Evolutionary conservation across 164 flowering plant species (phyloP).

Genomic region (Brasenia schreberi): DNA sequence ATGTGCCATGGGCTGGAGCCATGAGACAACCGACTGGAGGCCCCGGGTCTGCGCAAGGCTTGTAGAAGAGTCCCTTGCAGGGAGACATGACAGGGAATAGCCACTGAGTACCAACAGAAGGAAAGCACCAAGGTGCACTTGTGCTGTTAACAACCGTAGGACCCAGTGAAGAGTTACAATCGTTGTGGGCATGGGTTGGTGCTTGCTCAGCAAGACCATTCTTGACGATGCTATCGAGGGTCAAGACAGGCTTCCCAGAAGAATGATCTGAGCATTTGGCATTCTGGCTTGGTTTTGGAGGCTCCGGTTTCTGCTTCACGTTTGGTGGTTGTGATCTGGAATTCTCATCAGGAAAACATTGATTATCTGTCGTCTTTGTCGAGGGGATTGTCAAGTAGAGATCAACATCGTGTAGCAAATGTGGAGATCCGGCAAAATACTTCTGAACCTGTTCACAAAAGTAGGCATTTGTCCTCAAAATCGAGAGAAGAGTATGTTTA

Average conservation of each 20-base stretch:
- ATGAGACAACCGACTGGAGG: conserved; percentile 31
- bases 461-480: background rate
- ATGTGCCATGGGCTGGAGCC: conserved; percentile 28
- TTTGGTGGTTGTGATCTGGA: conserved; percentile 19
- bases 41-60: conserved; percentile 49
- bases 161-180: conserved; percentile 11
- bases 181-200: conserved; percentile 9
- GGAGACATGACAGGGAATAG: conserved; percentile 79
- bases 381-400: conserved; percentile 18
- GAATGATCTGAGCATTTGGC: conserved; percentile 27
- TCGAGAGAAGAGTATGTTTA: background rate
- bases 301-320: conserved; percentile 22
- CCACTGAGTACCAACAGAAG: conserved; percentile 57
- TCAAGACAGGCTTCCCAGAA: background rate
- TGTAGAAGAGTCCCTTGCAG: conserved; percentile 84
- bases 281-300: conserved; percentile 22
- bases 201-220: conserved; percentile 7
- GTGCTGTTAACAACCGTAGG: conserved; percentile 18
- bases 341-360: conserved; percentile 11
- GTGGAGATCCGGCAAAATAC: conserved; percentile 55
- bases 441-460: conserved; percentile 55
- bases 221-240: background rate
- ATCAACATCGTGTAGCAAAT: conserved; percentile 28
- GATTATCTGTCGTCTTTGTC: conserved; percentile 4
- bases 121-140: conserved; percentile 34